Percentiles rank a stretch among this genome's conserved stretches.
These are phyloP conservation scores for Populus nigra DNA, from an alignment of 345 rosid genomes.

Conservation along the genomic window DNA sequence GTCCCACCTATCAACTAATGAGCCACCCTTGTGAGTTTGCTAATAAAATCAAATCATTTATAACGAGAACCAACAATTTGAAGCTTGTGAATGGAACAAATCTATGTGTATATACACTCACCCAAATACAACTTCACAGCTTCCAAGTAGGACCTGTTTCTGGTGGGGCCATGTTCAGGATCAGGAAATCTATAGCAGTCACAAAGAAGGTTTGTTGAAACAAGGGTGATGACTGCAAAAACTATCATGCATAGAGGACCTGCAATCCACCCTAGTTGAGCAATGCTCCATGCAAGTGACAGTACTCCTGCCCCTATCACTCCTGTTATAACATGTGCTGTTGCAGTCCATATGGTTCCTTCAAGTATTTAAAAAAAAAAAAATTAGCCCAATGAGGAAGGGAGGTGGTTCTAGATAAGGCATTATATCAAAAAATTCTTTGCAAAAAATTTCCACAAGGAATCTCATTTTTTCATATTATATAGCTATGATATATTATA, in stretches of 20 bases:
- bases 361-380: not conserved
- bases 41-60: too few species aligned
- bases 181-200: conserved; percentile 57
- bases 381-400: not conserved
- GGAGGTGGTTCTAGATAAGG: not conserved
- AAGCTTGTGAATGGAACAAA: not conserved
- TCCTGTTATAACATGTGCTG: conserved; percentile 67
- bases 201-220: conserved; percentile 47
- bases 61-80: not conserved
- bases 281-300: conserved; percentile 70
- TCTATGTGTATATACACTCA: not conserved
- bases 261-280: conserved; percentile 72
- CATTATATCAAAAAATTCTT: too few species aligned
- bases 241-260: conserved; percentile 48
- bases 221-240: conserved; percentile 52
- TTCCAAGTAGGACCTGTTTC: conserved; percentile 42
- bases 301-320: conserved; percentile 82
- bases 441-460: too few species aligned
- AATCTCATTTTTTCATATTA: too few species aligned
- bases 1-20: too few species aligned
- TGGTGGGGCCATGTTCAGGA: conserved; percentile 44
- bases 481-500: too few species aligned
- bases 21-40: too few species aligned
- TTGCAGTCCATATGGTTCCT: conserved; percentile 64
- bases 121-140: conserved; percentile 60